Evolutionary conservation across 495 filamentous ascomycete genomes (phyloP), one percentile per base, ranked within the genome.

Genomic region (Xylaria acuta): DNA sequence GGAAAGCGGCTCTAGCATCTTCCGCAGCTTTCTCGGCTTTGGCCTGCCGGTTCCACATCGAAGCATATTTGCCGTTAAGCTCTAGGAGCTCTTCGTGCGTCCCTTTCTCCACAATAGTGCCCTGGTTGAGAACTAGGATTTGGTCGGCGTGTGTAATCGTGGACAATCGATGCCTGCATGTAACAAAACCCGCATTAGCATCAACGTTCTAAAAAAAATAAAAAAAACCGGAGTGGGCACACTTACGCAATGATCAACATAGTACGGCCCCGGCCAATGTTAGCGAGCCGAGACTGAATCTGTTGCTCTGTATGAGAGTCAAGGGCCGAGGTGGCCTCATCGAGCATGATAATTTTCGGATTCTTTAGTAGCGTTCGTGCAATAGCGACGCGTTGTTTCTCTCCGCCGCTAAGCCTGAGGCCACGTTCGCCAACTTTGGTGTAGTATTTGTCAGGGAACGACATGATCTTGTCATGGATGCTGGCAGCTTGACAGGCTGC

Each of bases 31-130:
- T 87, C 81, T 97, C 94, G 14, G 95, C 96, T 14, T 91, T 89
- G 73, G 95, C 94, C 78, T 99, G 96, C 80, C 97, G 97, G 77
- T 90, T 89, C 96, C 96, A 99, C 96, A 99, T 98, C 70, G 88
- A 91, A 25, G 92, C 89, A 76, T 99, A 99, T 45, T 91, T 87
- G 34, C 94, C 94, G 40, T 92, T 92, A 73, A 88, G 80, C 5
- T 88, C 90, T 3, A 98, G 85, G 2, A 99, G 86, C 73, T 97
- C 90, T 53, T 94, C 86, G 78, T 99, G 96, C 5, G 92, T 97
- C 38, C 96, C 96, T 25, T 88, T 87, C 83, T 99, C 96, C 3
- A 86, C 88, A 25, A 99, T 93, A 70, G 87, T 88, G 40, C 96
- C 96, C 73, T 92, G 89, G 75, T 95, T 90, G 12, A 99, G 83